These are phyloP conservation scores for Aspergillus viridinutans DNA, from an alignment of 2,329 filamentous ascomycete species.

Conservation along the genomic window DNA sequence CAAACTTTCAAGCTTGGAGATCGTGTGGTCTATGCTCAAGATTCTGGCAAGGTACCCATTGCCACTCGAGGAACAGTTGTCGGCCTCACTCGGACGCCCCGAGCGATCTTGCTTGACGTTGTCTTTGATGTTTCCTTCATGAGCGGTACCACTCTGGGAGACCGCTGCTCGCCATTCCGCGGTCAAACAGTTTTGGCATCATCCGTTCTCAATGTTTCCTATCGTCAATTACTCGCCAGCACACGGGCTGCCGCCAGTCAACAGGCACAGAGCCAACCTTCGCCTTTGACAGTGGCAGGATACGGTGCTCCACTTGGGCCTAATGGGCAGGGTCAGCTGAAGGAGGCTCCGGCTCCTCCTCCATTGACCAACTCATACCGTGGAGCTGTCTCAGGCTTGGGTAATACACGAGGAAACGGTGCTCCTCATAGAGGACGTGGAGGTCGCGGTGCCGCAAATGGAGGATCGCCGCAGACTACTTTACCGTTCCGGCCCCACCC, in stretches of 20 bases:
- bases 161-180: slow-evolving; percentile 86
- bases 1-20: slow-evolving; percentile 83
- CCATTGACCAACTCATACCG: slow-evolving; percentile 58
- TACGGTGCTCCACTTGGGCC: slow-evolving; percentile 56
- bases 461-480: slow-evolving; percentile 20
- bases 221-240: slow-evolving; percentile 70
- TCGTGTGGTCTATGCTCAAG: slow-evolving; percentile 86
- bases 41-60: slow-evolving; percentile 91
- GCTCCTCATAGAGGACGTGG: slow-evolving; percentile 33
- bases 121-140: slow-evolving; percentile 95
- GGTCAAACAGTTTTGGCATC: slow-evolving; percentile 85
- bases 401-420: slow-evolving; percentile 32
- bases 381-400: slow-evolving; percentile 50
- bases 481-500: slow-evolving; percentile 31
- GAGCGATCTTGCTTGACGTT: slow-evolving; percentile 78
- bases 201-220: slow-evolving; percentile 82
- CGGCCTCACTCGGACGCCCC: slow-evolving; percentile 82
- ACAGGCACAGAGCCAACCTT: slow-evolving; percentile 55
- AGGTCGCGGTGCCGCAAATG: slow-evolving; percentile 24
- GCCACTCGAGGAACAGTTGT: slow-evolving; percentile 90
- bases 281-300: slow-evolving; percentile 50
- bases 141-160: slow-evolving; percentile 88
- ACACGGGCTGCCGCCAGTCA: slow-evolving; percentile 39
- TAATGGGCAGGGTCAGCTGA: slow-evolving; percentile 58
- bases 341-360: slow-evolving; percentile 52